Evolutionary conservation across 805 yeast species (phyloP), one percentile per base, ranked within the genome.

Genomic region (Saccharomycopsis oosterbeekiorum): DNA sequence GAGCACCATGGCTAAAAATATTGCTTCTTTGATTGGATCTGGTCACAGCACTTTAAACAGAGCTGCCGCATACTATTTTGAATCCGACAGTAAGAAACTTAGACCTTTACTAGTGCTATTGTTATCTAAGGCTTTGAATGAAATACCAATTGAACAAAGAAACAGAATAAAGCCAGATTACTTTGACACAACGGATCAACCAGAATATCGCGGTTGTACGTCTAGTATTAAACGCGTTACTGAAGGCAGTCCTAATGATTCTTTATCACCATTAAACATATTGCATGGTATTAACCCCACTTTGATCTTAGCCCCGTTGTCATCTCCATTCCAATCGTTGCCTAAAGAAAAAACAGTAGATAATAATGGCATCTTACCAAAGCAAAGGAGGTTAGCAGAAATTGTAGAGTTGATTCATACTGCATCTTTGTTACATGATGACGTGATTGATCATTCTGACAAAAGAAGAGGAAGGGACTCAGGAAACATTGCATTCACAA

Each of bases 381-480:
- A 94, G 67, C 99, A 94, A 75, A 80, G 98, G 66, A 80, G 99
- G 62, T 78, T 94, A 60, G 98, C 99, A 0, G 99, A 94, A 75
- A 93, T 94, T 68, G 97, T 93, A 10, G 99, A 94, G 74, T 89
- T 94, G 96, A 94, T 94, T 66, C 99, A 94, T 73, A 94, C 98
- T 0, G 98, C 99, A 2, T 88, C 96, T 12, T 76, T 94, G 65
- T 79, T 94, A 60, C 99, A 94, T 72, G 99, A 94, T 74, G 99
- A 94, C 72, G 99, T 94, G 64, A 93, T 94, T 68, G 99, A 94
- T 74, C 78, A 81, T 69, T 84, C 92, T 0, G 97, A 89, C 69
- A 81, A 93, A 40, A 80, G 99, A 71, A 80, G 99, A 65, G 96
- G 97, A 54, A 81, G 89, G 69, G 96, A 96, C 24, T 83, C 89